Evolutionary conservation across 352 stramenopile genomes (phyloP).

Genomic region (Pythium dissotocum): DNA sequence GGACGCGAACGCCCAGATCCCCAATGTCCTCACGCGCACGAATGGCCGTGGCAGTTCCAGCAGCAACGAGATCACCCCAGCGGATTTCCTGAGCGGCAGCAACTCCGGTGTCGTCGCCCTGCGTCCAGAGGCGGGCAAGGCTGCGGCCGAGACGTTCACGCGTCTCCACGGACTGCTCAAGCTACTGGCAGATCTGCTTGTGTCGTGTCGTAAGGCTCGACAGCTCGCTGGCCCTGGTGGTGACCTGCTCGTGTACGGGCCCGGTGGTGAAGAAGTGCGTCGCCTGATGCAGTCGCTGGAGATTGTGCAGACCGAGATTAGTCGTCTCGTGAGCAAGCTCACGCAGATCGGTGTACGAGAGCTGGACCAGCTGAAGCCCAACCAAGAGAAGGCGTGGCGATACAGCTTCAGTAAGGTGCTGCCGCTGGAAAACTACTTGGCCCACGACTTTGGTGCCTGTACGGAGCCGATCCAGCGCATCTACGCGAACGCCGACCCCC

Average conservation of each 20-base stretch:
- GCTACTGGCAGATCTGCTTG: slow-evolving; percentile 76
- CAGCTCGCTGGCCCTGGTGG: slow-evolving; percentile 77
- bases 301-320: slow-evolving; percentile 76
- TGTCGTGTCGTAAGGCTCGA: slow-evolving; percentile 82
- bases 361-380: slow-evolving; percentile 83
- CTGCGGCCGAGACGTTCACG: slow-evolving; percentile 74
- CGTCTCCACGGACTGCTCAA: slow-evolving; percentile 81
- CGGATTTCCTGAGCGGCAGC: slow-evolving; percentile 65
- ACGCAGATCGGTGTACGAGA: slow-evolving; percentile 82
- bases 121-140: slow-evolving; percentile 50
- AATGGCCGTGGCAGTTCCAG: slow-evolving; percentile 23
- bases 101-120: slow-evolving; percentile 78
- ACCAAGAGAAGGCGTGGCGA: slow-evolving; percentile 83
- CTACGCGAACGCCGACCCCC: slow-evolving; percentile 77
- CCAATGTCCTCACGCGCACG: slow-evolving; percentile 58
- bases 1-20: slow-evolving; percentile 64
- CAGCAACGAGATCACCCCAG: slow-evolving; percentile 55
- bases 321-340: slow-evolving; percentile 72
- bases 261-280: slow-evolving; percentile 79
- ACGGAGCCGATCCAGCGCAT: slow-evolving; percentile 87
- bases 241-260: slow-evolving; percentile 84
- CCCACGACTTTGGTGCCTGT: slow-evolving; percentile 82
- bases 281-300: slow-evolving; percentile 82
- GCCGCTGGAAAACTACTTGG: slow-evolving; percentile 79
- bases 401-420: slow-evolving; percentile 87